A percentile compares a stretch with the other conserved stretches of the same genome.
These are phyloP conservation scores for Alisma plantagoaquatica DNA, from an alignment of 106 monocot species.

Conservation along the genomic window DNA sequence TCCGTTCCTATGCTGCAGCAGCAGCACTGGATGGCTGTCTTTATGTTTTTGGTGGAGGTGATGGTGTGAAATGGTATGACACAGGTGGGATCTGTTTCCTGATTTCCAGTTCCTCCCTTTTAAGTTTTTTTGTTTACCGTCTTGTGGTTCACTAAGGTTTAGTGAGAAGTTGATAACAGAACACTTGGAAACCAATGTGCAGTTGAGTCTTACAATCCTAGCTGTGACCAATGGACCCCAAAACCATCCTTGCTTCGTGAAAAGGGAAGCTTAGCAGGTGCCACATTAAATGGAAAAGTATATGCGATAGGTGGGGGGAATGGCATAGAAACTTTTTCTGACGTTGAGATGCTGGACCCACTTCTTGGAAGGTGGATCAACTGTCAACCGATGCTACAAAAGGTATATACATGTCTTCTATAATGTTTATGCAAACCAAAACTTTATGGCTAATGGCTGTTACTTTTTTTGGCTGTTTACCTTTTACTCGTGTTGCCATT, in stretches of 20 bases:
- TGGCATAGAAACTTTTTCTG: constrained; percentile 36
- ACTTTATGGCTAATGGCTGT: too few relatives aligned
- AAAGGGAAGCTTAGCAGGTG: constrained; percentile 67
- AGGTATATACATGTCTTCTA: too few relatives aligned
- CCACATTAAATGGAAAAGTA: constrained; percentile 51
- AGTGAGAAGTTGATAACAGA: too few relatives aligned
- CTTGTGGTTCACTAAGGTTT: too few relatives aligned
- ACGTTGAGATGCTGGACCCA: constrained; percentile 89
- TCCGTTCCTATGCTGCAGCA: constrained; percentile 62
- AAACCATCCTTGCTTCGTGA: constrained; percentile 36
- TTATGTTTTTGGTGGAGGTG: constrained; percentile 70
- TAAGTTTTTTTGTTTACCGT: too few relatives aligned
- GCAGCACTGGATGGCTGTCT: constrained; percentile 38
- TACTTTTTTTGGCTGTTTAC: too few relatives aligned
- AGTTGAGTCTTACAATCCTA: constrained; percentile 69
- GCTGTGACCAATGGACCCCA: constrained; percentile 31
- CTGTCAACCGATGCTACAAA: constrained; percentile 49
- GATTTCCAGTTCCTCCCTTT: too few relatives aligned
- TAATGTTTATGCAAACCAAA: too few relatives aligned
- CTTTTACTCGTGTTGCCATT: too few relatives aligned
- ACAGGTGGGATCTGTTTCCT: too few relatives aligned
- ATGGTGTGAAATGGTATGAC: constrained; percentile 41
- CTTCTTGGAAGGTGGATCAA: constrained; percentile 55
- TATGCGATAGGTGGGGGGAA: constrained; percentile 86
- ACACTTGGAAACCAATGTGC: too few relatives aligned